phyloP scores from a whole-genome alignment of 352 stramenopile species.

The Pythium utonaiense region DNA sequence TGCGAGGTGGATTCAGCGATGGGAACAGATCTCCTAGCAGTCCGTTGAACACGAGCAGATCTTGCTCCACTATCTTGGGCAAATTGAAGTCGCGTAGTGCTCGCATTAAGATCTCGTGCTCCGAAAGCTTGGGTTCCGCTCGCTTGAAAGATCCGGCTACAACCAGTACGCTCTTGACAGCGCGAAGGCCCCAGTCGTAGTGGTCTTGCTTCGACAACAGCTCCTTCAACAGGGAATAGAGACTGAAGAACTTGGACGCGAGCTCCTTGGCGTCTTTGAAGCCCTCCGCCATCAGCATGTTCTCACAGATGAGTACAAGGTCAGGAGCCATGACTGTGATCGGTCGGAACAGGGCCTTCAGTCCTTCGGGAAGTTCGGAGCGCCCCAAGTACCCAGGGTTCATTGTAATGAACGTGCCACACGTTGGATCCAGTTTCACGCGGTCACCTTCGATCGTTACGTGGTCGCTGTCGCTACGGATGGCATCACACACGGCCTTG shows the following conservation, averaged over 20 bases:
- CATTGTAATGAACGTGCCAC: conserved; percentile 96
- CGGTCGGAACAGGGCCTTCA: conserved; percentile 94
- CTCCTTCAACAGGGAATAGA: conserved; percentile 92
- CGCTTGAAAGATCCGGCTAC: conserved; percentile 93
- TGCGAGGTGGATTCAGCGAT: conserved; percentile 79
- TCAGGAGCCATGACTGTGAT: conserved; percentile 96
- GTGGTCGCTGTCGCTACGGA: conserved; percentile 75
- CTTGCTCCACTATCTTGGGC: conserved; percentile 93
- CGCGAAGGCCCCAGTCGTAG: conserved; percentile 95
- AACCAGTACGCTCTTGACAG: conserved; percentile 93
- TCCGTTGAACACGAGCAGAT: conserved; percentile 92
- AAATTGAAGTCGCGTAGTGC: conserved; percentile 96
- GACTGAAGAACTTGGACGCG: conserved; percentile 93
- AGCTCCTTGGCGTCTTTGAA: conserved; percentile 92
- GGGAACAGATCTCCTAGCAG: conserved; percentile 94
- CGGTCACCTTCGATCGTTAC: conserved; percentile 92
- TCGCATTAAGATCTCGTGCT: conserved; percentile 92
- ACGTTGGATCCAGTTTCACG: conserved; percentile 85
- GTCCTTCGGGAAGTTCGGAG: conserved; percentile 91
- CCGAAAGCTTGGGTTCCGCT: conserved; percentile 87
- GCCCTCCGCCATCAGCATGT: conserved; percentile 96
- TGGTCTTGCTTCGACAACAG: conserved; percentile 94
- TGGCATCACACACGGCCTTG: conserved; percentile 93
- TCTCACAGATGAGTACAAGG: conserved; percentile 95
- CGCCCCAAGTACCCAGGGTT: conserved; percentile 94